Percentiles rank a stretch among this genome's conserved stretches.
Conservation (phyloP, 345 rosid genomes). For the Bruguiera sexangula region DNA sequence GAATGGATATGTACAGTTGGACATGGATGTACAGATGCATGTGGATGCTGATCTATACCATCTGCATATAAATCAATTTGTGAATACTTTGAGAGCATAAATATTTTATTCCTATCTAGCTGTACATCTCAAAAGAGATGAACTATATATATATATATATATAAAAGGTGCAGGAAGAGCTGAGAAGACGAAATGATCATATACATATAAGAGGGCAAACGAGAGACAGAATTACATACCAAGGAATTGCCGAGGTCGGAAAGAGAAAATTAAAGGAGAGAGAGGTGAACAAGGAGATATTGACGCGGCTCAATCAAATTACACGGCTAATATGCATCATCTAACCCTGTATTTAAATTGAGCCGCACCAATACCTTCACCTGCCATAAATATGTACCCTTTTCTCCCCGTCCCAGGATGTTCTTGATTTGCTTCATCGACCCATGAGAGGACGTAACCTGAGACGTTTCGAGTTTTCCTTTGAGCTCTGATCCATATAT, state of each 20-base stretch:
- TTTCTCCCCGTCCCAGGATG: background rate
- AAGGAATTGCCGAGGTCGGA: background rate
- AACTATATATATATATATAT: too few relatives aligned
- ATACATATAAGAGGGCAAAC: background rate
- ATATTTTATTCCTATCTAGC: too few relatives aligned
- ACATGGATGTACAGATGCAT: too few relatives aligned
- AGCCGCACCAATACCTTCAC: slow-evolving; percentile 44
- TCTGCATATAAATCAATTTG: too few relatives aligned
- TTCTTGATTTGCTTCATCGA: background rate
- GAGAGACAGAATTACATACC: background rate
- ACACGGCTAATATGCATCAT: slow-evolving; percentile 13
- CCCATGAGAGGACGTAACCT: background rate
- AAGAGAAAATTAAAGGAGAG: background rate
- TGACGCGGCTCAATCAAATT: slow-evolving; percentile 54
- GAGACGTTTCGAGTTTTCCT: background rate
- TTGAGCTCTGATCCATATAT: background rate
- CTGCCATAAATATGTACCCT: background rate
- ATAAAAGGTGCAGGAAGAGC: too few relatives aligned
- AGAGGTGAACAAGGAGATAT: slow-evolving; percentile 32
- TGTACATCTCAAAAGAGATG: too few relatives aligned
- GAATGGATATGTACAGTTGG: too few relatives aligned
- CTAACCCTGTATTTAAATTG: slow-evolving; percentile 40
- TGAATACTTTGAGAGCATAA: too few relatives aligned
- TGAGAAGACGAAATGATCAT: too few relatives aligned
- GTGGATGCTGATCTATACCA: too few relatives aligned